phyloP scores from a whole-genome alignment of 1,139 yeast genomes.

The Protomyces lactucae-debilis region DNA sequence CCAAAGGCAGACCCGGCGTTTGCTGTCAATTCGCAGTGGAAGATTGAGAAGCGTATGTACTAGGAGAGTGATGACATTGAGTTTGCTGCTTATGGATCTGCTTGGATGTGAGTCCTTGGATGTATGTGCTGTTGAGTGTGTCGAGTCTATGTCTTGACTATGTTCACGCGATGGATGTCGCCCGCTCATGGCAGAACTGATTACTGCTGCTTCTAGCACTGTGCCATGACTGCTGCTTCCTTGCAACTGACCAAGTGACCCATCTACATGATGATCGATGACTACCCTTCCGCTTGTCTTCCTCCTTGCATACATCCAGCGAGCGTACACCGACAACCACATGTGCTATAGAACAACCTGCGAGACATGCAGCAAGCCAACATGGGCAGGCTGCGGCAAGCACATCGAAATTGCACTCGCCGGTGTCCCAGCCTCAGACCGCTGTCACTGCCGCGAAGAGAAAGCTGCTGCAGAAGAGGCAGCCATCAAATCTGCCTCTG shows the following conservation, averaged over 20 bases:
- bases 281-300: too few relatives aligned
- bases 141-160: too few relatives aligned
- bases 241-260: too few relatives aligned
- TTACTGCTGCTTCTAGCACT: too few relatives aligned
- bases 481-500: not conserved
- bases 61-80: not conserved
- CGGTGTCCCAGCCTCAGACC: conserved; percentile 10
- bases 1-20: conserved; percentile 21
- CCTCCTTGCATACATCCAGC: too few relatives aligned
- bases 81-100: too few relatives aligned
- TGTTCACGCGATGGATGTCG: too few relatives aligned
- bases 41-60: conserved; percentile 9
- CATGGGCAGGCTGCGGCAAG: conserved; percentile 26
- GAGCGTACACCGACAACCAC: not conserved
- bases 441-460: conserved; percentile 17
- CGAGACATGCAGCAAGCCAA: conserved; percentile 15
- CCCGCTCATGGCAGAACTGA: too few relatives aligned
- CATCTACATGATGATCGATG: too few relatives aligned
- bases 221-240: too few relatives aligned
- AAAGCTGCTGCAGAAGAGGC: not conserved
- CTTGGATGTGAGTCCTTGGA: too few relatives aligned
- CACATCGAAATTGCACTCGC: conserved; percentile 22
- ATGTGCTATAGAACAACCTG: conserved; percentile 21
- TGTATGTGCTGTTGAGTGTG: too few relatives aligned
- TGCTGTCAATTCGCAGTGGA: conserved; percentile 25